Base-by-base conservation (phyloP, 1,284 basidiomycete genomes). In the Moesziomyces sp. region DNA sequence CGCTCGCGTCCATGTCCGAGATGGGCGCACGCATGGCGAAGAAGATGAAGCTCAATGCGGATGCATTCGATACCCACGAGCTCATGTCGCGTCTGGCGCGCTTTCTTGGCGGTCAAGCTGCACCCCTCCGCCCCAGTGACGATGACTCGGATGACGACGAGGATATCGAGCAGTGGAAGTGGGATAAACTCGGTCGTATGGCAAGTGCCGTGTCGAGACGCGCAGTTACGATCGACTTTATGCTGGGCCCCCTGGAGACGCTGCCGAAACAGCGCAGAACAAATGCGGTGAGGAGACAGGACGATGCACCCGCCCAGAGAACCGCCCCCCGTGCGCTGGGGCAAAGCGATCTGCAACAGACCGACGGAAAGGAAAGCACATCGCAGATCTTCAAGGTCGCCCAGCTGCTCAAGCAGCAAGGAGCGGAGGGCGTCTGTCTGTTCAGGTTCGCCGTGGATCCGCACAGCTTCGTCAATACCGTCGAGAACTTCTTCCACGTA, bases 401-500 rank as follows among this genome's bases (percentile, higher is more conserved):
- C 13, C 86, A 85, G 5, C 88, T 88, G 24, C 79, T 83, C 52
- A 86, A 87, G 14, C 84, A 75, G 11, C 86, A 53, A 23, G 83
- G 78, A 8, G 53, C 50, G 9, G 21, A 64, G 0, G 84, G 85
- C 8, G 87, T 92, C 51, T 93, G 94, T 82, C 78, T 96, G 84
- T 95, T 96, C 86, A 85, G 87, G 65, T 92, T 97, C 79, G 88
- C 94, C 49, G 86, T 95, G 66, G 94, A 97, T 78, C 94, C 94
- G 8, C 84, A 90, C 35, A 91, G 93, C 76, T 97, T 93, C 79
- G 90, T 91, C 0, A 94, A 97, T 83, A 93, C 93, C 0, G 92
- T 97, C 21, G 94, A 97, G 85, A 97, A 97, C 81, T 86, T 96
- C 21, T 97, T 97, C 83, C 93, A 96, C 78, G 87, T 96, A 2